Base-by-base conservation (phyloP, 2,329 filamentous ascomycete genomes). In the Nakataea oryzae region DNA sequence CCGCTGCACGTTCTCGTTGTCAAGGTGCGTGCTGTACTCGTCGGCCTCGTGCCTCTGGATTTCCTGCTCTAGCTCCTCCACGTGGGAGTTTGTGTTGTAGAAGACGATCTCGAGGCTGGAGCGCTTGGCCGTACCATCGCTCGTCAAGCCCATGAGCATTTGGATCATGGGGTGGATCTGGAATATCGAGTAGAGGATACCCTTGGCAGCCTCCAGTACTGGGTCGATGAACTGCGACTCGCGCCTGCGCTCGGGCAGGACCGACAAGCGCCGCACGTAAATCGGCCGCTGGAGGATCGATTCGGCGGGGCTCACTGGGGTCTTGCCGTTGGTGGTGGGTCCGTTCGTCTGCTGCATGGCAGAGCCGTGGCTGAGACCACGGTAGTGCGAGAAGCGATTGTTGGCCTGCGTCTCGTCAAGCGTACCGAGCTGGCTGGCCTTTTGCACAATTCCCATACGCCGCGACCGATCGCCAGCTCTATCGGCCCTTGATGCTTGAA, bases 141-240 rank as follows among this genome's bases (percentile, higher is more conserved):
- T 83, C 58, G 84, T 81, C 59, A 88, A 75, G 56, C 82, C 79
- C 72, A 87, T 84, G 61, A 88, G 75, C 73, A 83, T 84, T 71
- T 88, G 85, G 63, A 88, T 86, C 74, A 85, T 84, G 6, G 85
- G 85, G 65, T 88, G 86, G 29, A 88, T 85, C 69, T 87, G 85
- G 65, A 87, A 88, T 32, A 88, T 79, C 3, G 86, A 84, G 70
- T 87, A 88, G 2, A 88, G 76, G 28, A 88, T 83, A 30, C 85
- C 85, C 69, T 87, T 87, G 32, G 86, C 85, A 17, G 83, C 81
- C 69, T 88, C 86, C 32, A 87, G 74, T 3, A 87, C 78, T 1
- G 85, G 84, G 67, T 88, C 84, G 64, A 79, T 81, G 6, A 82
- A 73, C 67, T 80, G 83, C 8, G 85, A 87, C 68, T 87, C 83